Evolutionary conservation across 441 rosid genomes (phyloP).

Genomic region (Metrosideros polymorpha): DNA sequence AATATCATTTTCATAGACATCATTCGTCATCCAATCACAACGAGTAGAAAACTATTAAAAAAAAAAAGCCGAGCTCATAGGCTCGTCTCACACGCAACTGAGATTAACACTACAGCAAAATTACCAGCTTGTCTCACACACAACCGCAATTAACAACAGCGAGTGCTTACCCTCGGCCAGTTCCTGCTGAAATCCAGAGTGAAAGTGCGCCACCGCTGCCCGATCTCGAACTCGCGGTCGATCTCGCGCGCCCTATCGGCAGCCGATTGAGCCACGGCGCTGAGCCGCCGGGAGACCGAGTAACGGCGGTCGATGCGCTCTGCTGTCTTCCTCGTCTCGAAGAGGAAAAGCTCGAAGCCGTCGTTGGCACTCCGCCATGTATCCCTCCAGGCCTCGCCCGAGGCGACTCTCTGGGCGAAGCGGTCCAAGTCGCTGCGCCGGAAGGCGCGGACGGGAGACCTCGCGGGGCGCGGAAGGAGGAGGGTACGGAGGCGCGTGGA

Average conservation of each 20-base stretch:
- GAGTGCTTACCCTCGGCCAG: conserved; percentile 63
- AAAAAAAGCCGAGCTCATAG: not conserved
- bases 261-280: conserved; percentile 47
- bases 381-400: conserved; percentile 60
- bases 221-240: conserved; percentile 62
- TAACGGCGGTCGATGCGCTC: conserved; percentile 73
- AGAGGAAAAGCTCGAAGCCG: conserved; percentile 65
- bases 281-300: conserved; percentile 51
- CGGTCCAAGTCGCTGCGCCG: conserved; percentile 63
- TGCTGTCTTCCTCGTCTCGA: conserved; percentile 73
- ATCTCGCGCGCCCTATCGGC: conserved; percentile 57
- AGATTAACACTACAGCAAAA: not conserved
- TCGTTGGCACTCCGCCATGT: conserved; percentile 82
- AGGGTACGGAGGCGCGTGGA: not conserved
- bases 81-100: not conserved
- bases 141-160: not conserved
- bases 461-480: not conserved
- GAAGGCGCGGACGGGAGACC: conserved; percentile 28
- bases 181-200: conserved; percentile 63
- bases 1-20: not conserved
- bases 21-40: not conserved
- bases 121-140: not conserved
- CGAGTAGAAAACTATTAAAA: not conserved
- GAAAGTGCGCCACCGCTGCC: conserved; percentile 52
- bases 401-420: conserved; percentile 46